A percentile compares a stretch with the other conserved stretches of the same genome.
Evolutionary conservation across 441 rosid genomes (phyloP).

Genomic region (Euphorbia corollata): DNA sequence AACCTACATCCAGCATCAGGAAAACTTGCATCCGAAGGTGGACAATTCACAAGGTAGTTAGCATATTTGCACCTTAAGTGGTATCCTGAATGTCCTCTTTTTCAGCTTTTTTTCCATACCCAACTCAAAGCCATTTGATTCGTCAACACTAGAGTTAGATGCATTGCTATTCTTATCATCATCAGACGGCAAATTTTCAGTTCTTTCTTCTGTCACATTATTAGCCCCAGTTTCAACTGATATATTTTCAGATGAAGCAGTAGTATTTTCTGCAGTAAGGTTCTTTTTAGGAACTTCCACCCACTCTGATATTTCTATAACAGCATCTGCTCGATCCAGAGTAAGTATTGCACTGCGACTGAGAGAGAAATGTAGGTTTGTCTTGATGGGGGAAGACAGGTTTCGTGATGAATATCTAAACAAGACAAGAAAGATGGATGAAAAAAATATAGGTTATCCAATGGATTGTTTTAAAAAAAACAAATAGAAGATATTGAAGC

Average conservation of each 20-base stretch:
- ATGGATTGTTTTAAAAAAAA: slow-evolving; percentile 8
- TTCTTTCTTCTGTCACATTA: slow-evolving; percentile 44
- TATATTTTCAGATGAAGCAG: slow-evolving; percentile 43
- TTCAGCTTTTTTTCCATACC: slow-evolving; percentile 74
- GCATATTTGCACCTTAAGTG: slow-evolving; percentile 56
- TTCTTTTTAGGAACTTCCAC: slow-evolving; percentile 85
- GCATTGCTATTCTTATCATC: slow-evolving; percentile 31
- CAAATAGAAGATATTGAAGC: slow-evolving; percentile 16
- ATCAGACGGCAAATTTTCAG: slow-evolving; percentile 40
- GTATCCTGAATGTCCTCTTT: slow-evolving; percentile 71
- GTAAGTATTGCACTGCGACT: slow-evolving; percentile 87
- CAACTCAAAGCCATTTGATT: slow-evolving; percentile 39
- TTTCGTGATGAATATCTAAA: slow-evolving; percentile 80
- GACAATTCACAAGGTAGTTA: slow-evolving; percentile 8
- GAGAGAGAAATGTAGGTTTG: slow-evolving; percentile 87
- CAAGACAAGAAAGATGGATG: slow-evolving; percentile 13
- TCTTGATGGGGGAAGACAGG: slow-evolving; percentile 89
- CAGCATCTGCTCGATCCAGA: slow-evolving; percentile 91
- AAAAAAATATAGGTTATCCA: background rate
- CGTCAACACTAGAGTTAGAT: slow-evolving; percentile 39
- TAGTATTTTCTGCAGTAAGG: slow-evolving; percentile 51
- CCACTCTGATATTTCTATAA: slow-evolving; percentile 92
- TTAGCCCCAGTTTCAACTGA: slow-evolving; percentile 45
- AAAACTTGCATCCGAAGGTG: background rate
- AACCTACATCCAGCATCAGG: background rate